A percentile compares a stretch with the other conserved stretches of the same genome.
These are phyloP conservation scores for Acacia melanoxylon DNA, from an alignment of 306 rosid genomes.

Conservation along the genomic window DNA sequence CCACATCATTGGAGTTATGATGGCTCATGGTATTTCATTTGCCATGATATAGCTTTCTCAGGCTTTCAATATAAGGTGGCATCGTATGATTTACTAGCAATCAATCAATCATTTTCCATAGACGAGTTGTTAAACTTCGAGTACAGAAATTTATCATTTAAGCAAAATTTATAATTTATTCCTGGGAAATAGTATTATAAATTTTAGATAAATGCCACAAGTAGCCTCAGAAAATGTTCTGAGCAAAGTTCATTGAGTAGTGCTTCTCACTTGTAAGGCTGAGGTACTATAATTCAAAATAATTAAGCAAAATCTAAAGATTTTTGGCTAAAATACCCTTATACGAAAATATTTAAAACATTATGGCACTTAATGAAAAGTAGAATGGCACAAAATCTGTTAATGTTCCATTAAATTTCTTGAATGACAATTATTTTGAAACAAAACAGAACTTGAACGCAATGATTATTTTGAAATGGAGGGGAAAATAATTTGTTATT, in stretches of 20 bases:
- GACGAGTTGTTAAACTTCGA: slow-evolving; percentile 21
- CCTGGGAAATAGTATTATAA: slow-evolving; percentile 1
- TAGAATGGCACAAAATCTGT: not conserved
- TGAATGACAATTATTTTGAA: not conserved
- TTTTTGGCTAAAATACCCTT: not conserved
- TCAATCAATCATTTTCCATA: not conserved
- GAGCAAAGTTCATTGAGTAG: slow-evolving; percentile 1
- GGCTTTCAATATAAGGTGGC: not conserved
- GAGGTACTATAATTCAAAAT: not conserved
- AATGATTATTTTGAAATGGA: not conserved
- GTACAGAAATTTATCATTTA: slow-evolving; percentile 14
- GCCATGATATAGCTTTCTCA: not conserved
- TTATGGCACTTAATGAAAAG: not conserved
- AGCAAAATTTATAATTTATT: slow-evolving; percentile 8
- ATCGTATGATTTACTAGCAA: not conserved
- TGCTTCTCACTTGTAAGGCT: slow-evolving; percentile 25
- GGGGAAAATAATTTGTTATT: not conserved
- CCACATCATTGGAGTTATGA: not conserved
- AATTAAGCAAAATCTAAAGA: not conserved
- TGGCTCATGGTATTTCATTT: not conserved
- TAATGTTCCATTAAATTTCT: not conserved
- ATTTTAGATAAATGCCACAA: slow-evolving; percentile 15
- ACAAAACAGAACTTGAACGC: not conserved
- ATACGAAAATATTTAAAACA: not conserved
- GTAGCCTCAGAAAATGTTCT: slow-evolving; percentile 23